Evolutionary conservation across 2,329 filamentous ascomycete genomes (phyloP), one percentile per base, ranked within the genome.

Genomic region (Trichoderma arundinaceum): DNA sequence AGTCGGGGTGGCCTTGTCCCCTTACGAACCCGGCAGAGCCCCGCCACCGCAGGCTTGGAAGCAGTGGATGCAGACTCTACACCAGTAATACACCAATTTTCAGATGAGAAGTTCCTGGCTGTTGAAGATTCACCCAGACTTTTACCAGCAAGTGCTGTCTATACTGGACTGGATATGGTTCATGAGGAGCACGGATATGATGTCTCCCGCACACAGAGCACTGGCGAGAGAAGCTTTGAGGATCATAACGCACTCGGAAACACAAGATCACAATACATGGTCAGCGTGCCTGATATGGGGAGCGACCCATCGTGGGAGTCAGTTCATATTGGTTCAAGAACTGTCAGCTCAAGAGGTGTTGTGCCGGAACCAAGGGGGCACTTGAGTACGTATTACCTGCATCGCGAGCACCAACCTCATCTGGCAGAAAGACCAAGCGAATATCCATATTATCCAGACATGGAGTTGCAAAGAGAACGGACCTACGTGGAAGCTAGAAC

Each of bases 101-200:
- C 8, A 8, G 13, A 22, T 10, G 33, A 49, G n/a, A 41, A 1
- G 7, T 10, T n/a, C 4, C 19, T 7, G 8, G 19, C 46, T n/a
- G 7, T 15, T 39, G 43, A 22, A 49, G 60, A 63, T 22, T 58
- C 68, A 43, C 74, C 74, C 13, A 58, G 52, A 56, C 69, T 76
- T 43, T 68, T 69, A 44, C 72, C 74, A 33, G 72, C 74, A 8
- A 72, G 72, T 41, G 69, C 69, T 53, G 71, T 76, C n/a, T 76
- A 76, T 71, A 64, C 51, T 69, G 75, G 59, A 73, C 75, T 67
- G 54, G 52, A 69, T 48, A 10, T 15, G 19, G 33, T 44, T 22
- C 48, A 28, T 46, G 43, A 62, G 32, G 43, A 39, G 28, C 17
- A 41, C 33, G 32, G 22, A 8, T 56, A 43, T 38, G 51, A 5